Conservation (phyloP, 1,284 basidiomycete species). For the Ganoderma lucidum region DNA sequence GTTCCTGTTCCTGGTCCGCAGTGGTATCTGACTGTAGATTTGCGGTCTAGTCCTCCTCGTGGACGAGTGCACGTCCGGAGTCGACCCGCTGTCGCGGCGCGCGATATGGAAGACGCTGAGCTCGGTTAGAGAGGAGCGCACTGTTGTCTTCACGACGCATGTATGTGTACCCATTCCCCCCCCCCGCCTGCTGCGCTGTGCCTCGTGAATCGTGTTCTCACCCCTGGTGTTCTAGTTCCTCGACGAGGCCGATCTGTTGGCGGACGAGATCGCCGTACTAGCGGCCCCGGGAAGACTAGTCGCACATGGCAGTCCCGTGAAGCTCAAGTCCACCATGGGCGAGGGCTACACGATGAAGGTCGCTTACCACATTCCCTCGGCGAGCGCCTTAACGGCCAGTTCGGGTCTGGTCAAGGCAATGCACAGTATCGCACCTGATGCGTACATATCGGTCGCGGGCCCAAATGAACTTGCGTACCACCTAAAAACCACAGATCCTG, state of each 20-base stretch:
- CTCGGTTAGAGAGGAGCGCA: constrained; percentile 67
- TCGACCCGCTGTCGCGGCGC: constrained; percentile 81
- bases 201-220: not conserved
- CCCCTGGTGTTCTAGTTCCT: constrained; percentile 58
- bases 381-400: not conserved
- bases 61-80: constrained; percentile 82
- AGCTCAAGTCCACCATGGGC: constrained; percentile 76
- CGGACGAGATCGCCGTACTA: constrained; percentile 78
- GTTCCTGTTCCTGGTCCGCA: not conserved
- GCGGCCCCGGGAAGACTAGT: constrained; percentile 80
- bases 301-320: constrained; percentile 76
- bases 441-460: not conserved
- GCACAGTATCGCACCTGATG: not conserved
- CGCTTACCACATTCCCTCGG: constrained; percentile 43
- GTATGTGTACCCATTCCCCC: constrained; percentile 56
- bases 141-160: constrained; percentile 76
- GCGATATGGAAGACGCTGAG: constrained; percentile 81
- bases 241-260: constrained; percentile 83
- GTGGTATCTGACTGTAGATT: not conserved
- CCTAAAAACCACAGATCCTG: not conserved
- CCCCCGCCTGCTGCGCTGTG: constrained; percentile 56
- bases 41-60: constrained; percentile 67
- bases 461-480: not conserved
- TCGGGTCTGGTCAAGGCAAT: not conserved
- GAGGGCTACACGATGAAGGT: constrained; percentile 75